A percentile compares a stretch with the other conserved stretches of the same genome.
These are phyloP conservation scores for Clonostachys sp. DNA, from an alignment of 2,329 filamentous ascomycete species.

Conservation along the genomic window DNA sequence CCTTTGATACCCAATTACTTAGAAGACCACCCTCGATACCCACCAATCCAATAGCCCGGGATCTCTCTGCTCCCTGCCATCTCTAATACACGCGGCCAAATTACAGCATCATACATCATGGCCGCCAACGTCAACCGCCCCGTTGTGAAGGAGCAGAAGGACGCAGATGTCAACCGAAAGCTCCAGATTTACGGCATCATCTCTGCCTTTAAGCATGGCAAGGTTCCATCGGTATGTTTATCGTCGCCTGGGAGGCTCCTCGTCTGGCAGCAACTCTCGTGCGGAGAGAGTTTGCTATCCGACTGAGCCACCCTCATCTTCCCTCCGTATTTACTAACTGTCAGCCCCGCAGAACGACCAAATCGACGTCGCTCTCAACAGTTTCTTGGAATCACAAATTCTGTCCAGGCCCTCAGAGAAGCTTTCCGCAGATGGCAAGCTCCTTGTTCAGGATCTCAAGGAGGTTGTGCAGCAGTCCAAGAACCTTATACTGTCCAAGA, in stretches of 20 bases:
- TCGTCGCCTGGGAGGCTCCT: not conserved
- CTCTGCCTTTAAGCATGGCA: constrained; percentile 79
- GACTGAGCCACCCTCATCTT: no score
- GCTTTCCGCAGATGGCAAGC: constrained; percentile 77
- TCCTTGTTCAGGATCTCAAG: constrained; percentile 72
- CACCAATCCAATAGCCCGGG: no score
- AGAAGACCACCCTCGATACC: no score
- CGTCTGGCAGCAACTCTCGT: not conserved
- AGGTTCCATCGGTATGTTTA: constrained; percentile 75
- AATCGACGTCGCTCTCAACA: constrained; percentile 92
- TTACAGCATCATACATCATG: constrained; percentile 16
- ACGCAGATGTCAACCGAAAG: constrained; percentile 86
- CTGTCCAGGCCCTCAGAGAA: constrained; percentile 67
- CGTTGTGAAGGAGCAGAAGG: constrained; percentile 69
- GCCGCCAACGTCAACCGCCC: constrained; percentile 63
- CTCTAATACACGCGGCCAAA: not conserved
- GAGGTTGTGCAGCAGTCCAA: constrained; percentile 83
- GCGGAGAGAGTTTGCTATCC: not conserved
- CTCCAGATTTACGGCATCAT: constrained; percentile 92
- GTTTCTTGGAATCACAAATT: constrained; percentile 68
- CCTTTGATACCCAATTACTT: no score
- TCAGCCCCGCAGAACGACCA: constrained; percentile 68
- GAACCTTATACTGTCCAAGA: constrained; percentile 83
- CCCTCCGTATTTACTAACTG: no score
- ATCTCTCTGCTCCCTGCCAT: not conserved